phyloP scores from a whole-genome alignment of 2,329 filamentous ascomycete species.

The Phialophora verrucosa region DNA sequence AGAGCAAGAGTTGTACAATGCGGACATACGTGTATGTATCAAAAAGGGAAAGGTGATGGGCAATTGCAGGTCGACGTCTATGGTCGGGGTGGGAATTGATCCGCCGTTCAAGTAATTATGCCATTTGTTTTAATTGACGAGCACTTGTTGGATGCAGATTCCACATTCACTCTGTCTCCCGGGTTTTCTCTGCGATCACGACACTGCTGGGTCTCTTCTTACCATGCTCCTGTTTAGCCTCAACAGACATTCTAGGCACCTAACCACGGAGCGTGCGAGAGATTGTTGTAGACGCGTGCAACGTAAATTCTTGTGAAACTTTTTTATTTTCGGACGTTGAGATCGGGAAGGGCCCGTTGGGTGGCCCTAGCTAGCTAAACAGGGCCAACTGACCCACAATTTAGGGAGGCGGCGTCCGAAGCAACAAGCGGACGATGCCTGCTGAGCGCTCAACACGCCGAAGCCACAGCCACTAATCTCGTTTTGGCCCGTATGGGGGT shows the following conservation, averaged over 20 bases:
- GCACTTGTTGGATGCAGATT: conserved; percentile 23
- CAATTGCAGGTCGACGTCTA: conserved; percentile 19
- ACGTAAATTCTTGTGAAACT: conserved; percentile 11
- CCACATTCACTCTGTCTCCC: neutral
- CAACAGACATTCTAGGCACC: neutral
- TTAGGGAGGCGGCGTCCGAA: conserved; percentile 22
- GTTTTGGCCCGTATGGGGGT: conserved; percentile 24
- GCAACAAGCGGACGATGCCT: conserved; percentile 3
- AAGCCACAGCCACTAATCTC: conserved; percentile 21
- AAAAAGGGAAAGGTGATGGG: conserved; percentile 18
- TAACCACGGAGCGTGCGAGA: conserved; percentile 3
- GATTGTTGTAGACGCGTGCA: conserved; percentile 1
- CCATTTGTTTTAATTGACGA: conserved; percentile 28
- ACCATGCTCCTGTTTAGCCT: neutral
- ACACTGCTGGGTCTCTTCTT: neutral
- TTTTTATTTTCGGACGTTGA: conserved; percentile 30
- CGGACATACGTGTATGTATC: conserved; percentile 29
- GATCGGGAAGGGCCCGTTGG: conserved; percentile 14
- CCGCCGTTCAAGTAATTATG: conserved; percentile 17
- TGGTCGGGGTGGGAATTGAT: conserved; percentile 18
- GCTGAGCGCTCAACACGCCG: conserved; percentile 19
- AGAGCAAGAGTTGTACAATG: conserved; percentile 32
- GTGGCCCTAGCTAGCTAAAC: conserved; percentile 19
- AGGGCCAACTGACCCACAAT: conserved; percentile 11
- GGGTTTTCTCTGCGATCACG: neutral